Conservation (phyloP, 148 eudicot genomes). For the Limonium bicolor region DNA sequence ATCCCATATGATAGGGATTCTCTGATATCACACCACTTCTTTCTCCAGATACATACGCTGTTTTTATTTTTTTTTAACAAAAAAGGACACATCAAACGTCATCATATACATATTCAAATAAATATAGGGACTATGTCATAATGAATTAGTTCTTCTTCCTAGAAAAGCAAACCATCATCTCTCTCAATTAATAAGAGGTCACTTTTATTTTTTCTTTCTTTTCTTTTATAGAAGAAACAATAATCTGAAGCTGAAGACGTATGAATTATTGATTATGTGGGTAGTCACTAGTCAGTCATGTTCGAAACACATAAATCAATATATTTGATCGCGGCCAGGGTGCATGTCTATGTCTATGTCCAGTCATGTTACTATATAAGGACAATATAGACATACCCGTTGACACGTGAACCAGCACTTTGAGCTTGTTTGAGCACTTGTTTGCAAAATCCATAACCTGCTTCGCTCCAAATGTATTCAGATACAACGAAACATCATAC, state of each 20-base stretch:
- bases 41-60: slow-evolving; percentile 43
- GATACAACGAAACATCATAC: slow-evolving; percentile 38
- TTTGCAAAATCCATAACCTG: slow-evolving; percentile 42
- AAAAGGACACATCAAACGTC: slow-evolving; percentile 1
- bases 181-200: too few relatives aligned
- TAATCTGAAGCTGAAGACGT: too few relatives aligned
- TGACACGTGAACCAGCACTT: slow-evolving; percentile 45
- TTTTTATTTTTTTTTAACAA: not conserved
- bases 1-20: slow-evolving; percentile 16
- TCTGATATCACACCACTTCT: slow-evolving; percentile 29
- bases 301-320: not conserved
- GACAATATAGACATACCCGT: slow-evolving; percentile 28
- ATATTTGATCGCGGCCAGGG: not conserved
- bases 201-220: too few relatives aligned
- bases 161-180: too few relatives aligned
- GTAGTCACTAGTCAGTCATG: not conserved
- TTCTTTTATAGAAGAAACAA: too few relatives aligned
- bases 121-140: too few relatives aligned
- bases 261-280: not conserved
- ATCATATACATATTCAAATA: not conserved
- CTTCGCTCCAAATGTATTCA: slow-evolving; percentile 49
- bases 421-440: slow-evolving; percentile 38
- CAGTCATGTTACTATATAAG: too few relatives aligned
- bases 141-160: too few relatives aligned
- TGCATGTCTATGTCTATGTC: not conserved